Evolutionary conservation across 768 basidiomycete species (phyloP).

Genomic region (Tricholoma flavovirens): DNA sequence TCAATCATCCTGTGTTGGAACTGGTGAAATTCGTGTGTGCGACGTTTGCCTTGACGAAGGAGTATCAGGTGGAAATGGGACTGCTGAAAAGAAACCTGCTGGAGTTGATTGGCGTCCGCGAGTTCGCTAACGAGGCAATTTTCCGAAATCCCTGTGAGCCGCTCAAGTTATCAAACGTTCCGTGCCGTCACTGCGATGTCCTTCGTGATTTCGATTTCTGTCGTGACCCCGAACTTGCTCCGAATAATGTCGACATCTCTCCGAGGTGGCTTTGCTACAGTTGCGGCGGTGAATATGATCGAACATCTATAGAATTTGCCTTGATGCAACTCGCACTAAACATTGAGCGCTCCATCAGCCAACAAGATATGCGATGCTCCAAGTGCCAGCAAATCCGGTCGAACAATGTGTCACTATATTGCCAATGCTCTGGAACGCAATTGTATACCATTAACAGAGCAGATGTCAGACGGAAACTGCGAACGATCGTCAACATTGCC

Average conservation of each 20-base stretch:
- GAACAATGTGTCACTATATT: slow-evolving; percentile 81
- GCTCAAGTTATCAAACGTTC: slow-evolving; percentile 77
- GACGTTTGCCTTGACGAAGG: slow-evolving; percentile 69
- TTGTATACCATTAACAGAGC: slow-evolving; percentile 64
- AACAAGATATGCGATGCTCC: slow-evolving; percentile 85
- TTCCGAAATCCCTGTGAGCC: slow-evolving; percentile 93
- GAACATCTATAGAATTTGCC: slow-evolving; percentile 79
- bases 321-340: slow-evolving; percentile 71
- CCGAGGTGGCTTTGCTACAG: slow-evolving; percentile 64
- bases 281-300: slow-evolving; percentile 86
- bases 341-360: slow-evolving; percentile 69
- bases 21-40: slow-evolving; percentile 86
- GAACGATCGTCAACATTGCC: slow-evolving; percentile 81
- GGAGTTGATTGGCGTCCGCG: slow-evolving; percentile 79
- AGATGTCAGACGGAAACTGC: slow-evolving; percentile 65
- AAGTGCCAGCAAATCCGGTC: slow-evolving; percentile 90
- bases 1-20: slow-evolving; percentile 81
- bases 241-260: slow-evolving; percentile 42
- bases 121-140: slow-evolving; percentile 78
- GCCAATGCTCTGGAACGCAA: slow-evolving; percentile 85
- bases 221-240: slow-evolving; percentile 79
- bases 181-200: slow-evolving; percentile 81
- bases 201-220: slow-evolving; percentile 94
- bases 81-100: slow-evolving; percentile 85
- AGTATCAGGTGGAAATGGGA: slow-evolving; percentile 83